A percentile compares a stretch with the other conserved stretches of the same genome.
These are phyloP conservation scores for Harringtonia aguacate DNA, from an alignment of 2,329 filamentous ascomycete species.

Conservation along the genomic window DNA sequence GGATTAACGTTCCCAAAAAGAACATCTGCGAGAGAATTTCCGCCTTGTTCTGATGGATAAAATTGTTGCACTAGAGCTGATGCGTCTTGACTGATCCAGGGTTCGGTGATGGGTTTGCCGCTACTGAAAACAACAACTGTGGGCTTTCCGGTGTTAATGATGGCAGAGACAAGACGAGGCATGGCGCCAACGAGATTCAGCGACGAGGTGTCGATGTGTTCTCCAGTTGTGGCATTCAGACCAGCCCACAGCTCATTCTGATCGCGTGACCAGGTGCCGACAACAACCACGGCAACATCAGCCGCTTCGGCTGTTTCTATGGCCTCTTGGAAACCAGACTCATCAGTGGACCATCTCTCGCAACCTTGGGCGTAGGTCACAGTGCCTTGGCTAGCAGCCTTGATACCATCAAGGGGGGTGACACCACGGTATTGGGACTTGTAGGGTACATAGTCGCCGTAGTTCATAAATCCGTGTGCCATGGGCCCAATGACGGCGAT, in stretches of 20 bases:
- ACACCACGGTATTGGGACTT: constrained; percentile 53
- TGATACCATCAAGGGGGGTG: constrained; percentile 60
- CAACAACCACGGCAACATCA: constrained; percentile 38
- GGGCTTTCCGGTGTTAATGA: constrained; percentile 45
- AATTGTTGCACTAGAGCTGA: constrained; percentile 63
- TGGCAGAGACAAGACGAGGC: constrained; percentile 35
- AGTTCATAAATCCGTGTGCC: constrained; percentile 54
- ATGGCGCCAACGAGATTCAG: constrained; percentile 62
- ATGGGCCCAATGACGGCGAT: constrained; percentile 41
- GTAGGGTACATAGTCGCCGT: constrained; percentile 65
- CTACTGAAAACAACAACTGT: constrained; percentile 58
- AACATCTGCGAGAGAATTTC: constrained; percentile 43
- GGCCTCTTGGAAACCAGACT: constrained; percentile 57
- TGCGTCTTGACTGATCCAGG: constrained; percentile 31
- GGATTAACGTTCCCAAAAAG: constrained; percentile 56
- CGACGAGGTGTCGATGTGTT: constrained; percentile 56
- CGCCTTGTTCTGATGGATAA: constrained; percentile 61
- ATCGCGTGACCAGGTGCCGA: constrained; percentile 67
- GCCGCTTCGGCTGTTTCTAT: constrained; percentile 3
- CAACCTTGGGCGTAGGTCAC: constrained; percentile 61
- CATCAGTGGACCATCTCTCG: constrained; percentile 60
- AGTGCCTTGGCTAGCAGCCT: constrained; percentile 44
- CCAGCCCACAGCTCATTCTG: constrained; percentile 60
- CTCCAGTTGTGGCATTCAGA: constrained; percentile 63
- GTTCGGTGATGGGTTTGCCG: constrained; percentile 61